Base-by-base conservation (phyloP, 805 yeast genomes). In the Cyberlindnera nakhonratchasimensis region DNA sequence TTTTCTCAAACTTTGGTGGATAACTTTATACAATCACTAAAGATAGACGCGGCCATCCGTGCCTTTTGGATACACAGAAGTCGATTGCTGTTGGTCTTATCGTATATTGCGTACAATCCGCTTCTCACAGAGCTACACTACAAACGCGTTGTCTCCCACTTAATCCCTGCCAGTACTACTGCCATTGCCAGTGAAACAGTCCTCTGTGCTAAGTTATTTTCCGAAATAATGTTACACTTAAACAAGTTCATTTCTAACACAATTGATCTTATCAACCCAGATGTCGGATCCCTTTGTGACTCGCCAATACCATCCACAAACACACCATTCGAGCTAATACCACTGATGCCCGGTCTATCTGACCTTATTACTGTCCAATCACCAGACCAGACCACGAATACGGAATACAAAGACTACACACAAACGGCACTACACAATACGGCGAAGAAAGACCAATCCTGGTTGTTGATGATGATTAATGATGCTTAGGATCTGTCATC, bases 401-500 rank as follows among this genome's bases (percentile, higher is more conserved):
- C 20, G n/a, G 22, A 18, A 7, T 24, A 18, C 19, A 34, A 23
- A 18, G 29, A 17, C 37, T 33, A 32, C 39, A 32, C 41, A 19
- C 30, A 39, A 34, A 42, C 40, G 20, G 36, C 41, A 17, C 41
- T 40, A 12, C 44, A 37, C 34, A 37, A 28, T 26, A 39, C 37
- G 4, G 29, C 28, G 31, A 51, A 47, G 38, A 50, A 47, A 28
- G 61, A 56, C 34, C 53, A 56, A 25, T 53, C 58, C 2, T 56
- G 61, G 61, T 50, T 56, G 34, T 46, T 56, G 37, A 34, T 54
- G 29, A 50, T 53, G 47, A 45, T 54, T 37, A 33, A 45, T 20
- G 59, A 50, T 12, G 49, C 59, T 32, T 56, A n/a, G n/a, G n/a
- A n/a, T n/a, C n/a, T n/a, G n/a, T n/a, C n/a, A n/a, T n/a, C n/a